These are phyloP conservation scores for Neoboletus brunneissimus DNA, from an alignment of 768 basidiomycete genomes.

Conservation along the genomic window DNA sequence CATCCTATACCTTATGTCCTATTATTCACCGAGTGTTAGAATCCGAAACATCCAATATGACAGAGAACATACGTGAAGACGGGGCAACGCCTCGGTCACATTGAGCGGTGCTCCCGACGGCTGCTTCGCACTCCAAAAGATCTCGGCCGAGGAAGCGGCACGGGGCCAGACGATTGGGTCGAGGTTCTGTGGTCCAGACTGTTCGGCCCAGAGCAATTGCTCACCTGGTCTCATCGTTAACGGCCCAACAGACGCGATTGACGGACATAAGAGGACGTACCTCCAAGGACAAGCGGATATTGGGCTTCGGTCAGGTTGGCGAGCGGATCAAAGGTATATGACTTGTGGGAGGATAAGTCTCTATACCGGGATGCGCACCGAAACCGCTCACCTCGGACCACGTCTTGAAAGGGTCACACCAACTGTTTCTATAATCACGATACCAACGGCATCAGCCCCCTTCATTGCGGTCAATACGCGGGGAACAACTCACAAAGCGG, in stretches of 20 bases:
- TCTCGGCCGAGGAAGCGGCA: constrained; percentile 45
- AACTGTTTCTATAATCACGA: constrained; percentile 34
- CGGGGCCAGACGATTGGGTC: constrained; percentile 39
- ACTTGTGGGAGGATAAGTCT: constrained; percentile 24
- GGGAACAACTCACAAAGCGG: constrained; percentile 28
- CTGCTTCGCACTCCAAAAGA: constrained; percentile 50
- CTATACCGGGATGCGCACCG: not conserved
- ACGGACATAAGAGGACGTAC: constrained; percentile 12
- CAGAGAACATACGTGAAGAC: constrained; percentile 38
- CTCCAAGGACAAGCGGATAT: constrained; percentile 38
- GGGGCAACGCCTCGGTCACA: constrained; percentile 41
- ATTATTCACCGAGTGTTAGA: not conserved
- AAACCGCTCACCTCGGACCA: constrained; percentile 43
- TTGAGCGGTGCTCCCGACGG: constrained; percentile 36
- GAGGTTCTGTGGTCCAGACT: constrained; percentile 42
- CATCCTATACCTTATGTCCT: constrained; percentile 47
- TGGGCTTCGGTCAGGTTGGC: constrained; percentile 38
- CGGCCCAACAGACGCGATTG: not conserved
- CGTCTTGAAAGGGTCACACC: constrained; percentile 53
- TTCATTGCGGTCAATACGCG: not conserved
- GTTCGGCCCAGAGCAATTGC: constrained; percentile 46
- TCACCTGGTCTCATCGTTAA: constrained; percentile 26
- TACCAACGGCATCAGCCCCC: not conserved
- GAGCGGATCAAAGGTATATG: constrained; percentile 52
- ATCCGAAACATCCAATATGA: not conserved